Evolutionary conservation across 345 rosid genomes (phyloP), one percentile per base, ranked within the genome.

Genomic region (Salix arbutifolia): DNA sequence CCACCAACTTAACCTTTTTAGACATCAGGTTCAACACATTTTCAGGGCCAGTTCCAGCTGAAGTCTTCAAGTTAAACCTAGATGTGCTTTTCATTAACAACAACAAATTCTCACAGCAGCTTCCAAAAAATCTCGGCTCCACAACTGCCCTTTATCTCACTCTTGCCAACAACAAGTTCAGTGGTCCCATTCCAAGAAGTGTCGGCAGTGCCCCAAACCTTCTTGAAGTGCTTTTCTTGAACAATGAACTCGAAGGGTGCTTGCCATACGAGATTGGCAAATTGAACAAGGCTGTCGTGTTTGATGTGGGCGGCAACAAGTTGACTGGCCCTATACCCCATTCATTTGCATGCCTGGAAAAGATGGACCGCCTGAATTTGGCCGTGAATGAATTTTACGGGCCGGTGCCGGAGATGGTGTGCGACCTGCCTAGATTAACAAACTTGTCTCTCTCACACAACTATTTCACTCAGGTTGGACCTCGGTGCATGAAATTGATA

Each of bases 391-490:
- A 73, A 61, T 76, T 90, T 46, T 88, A 79, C 6, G 90, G 91
- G 4, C 35, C 73, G 3, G 84, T 90, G 1, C 93, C 90, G 5
- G 93, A 88, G 76, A 66, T 67, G 14, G 82, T 90, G 46, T 90
- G 93, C 79, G 9, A 25, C 77, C 83, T 90, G 30, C 84, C 87
- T 2, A 80, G 83, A 1, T 70, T 90, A 10, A n/a, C 38, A 0
- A 78, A 73, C 3, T 68, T 90, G 28, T 40, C 86, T 1, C 56
- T 88, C 69, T 77, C 90, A 0, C 6, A 78, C 56, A 90, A 90
- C 69, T 90, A 86, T 80, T 88, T 90, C 83, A 90, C 91, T 6
- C 81, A 86, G 72, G 88, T 87, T 21, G 91, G 94, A 8, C 87
- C 86, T 0, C 70, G 61, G 42, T 90, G 94, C 79, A 67, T 87